phyloP scores from a whole-genome alignment of 352 stramenopile species.

The Pythium rishiriense region DNA sequence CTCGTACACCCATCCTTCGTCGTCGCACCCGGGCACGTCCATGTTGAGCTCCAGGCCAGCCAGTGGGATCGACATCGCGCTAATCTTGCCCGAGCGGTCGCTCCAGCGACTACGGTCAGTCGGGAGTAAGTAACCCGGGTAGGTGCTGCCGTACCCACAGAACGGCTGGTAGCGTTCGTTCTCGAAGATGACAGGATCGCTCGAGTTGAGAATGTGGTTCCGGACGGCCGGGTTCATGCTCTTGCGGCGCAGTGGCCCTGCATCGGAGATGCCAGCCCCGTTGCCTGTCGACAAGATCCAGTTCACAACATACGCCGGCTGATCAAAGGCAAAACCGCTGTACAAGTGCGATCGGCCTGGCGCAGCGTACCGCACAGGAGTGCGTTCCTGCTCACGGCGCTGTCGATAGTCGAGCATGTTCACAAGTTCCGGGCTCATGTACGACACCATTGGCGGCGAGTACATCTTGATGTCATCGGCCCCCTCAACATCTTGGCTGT shows the following conservation, averaged over 20 bases:
- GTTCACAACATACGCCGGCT: constrained; percentile 72
- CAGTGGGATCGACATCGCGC: constrained; percentile 66
- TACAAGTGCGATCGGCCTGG: constrained; percentile 54
- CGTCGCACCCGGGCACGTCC: constrained; percentile 57
- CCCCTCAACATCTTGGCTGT: constrained; percentile 14
- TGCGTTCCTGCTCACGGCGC: constrained; percentile 58
- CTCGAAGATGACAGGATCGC: constrained; percentile 82
- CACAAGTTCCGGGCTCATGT: constrained; percentile 62
- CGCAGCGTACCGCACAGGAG: constrained; percentile 43
- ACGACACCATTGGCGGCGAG: constrained; percentile 52
- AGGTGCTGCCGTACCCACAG: constrained; percentile 79
- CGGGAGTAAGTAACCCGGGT: constrained; percentile 75
- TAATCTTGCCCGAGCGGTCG: constrained; percentile 75
- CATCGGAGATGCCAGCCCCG: constrained; percentile 23
- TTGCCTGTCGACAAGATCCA: constrained; percentile 58
- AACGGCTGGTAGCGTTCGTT: constrained; percentile 88
- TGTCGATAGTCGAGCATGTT: constrained; percentile 82
- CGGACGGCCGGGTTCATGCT: constrained; percentile 66
- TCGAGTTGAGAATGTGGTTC: constrained; percentile 62
- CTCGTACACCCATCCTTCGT: constrained; percentile 84
- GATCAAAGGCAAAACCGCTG: constrained; percentile 83
- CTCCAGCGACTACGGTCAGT: constrained; percentile 85
- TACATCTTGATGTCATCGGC: constrained; percentile 46
- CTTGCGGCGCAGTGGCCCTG: constrained; percentile 44
- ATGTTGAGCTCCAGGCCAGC: constrained; percentile 69